Evolutionary conservation across 2,329 filamentous ascomycete species (phyloP).

Genomic region (Cordyceps javanica): DNA sequence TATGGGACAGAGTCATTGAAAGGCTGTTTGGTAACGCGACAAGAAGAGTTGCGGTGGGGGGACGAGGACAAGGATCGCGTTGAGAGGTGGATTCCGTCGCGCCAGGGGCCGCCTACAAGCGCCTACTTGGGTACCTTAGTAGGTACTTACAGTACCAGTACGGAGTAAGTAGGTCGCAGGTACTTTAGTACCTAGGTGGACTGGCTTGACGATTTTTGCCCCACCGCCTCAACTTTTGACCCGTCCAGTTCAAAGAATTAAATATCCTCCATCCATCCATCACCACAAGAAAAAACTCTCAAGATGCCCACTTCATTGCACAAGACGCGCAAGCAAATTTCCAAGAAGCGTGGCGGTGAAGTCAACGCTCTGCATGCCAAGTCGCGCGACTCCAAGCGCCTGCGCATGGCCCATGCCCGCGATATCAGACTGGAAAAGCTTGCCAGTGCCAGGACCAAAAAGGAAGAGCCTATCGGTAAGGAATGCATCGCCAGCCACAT

Average conservation of each 20-base stretch:
- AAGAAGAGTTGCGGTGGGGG: neutral
- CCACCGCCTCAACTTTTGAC: neutral
- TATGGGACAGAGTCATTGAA: neutral
- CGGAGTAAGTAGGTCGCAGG: neutral
- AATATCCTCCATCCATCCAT: neutral
- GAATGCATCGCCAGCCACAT: neutral
- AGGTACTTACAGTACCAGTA: neutral
- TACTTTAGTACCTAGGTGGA: neutral
- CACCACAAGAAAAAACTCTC: conserved; percentile 8
- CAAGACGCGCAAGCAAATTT: conserved; percentile 84
- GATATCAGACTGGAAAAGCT: conserved; percentile 77
- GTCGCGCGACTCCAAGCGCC: conserved; percentile 75
- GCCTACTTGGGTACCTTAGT: neutral
- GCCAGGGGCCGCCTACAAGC: neutral
- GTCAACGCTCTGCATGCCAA: conserved; percentile 77
- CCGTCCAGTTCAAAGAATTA: neutral
- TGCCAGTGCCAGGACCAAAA: conserved; percentile 61
- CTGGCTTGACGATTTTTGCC: neutral
- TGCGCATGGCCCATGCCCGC: conserved; percentile 72
- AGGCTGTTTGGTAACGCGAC: conserved; percentile 10
- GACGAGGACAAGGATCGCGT: conserved; percentile 1
- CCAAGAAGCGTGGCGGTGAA: conserved; percentile 74
- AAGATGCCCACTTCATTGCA: conserved; percentile 70
- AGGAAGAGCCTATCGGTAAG: conserved; percentile 66
- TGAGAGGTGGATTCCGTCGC: conserved; percentile 8